phyloP scores from a whole-genome alignment of 2,329 filamentous ascomycete genomes.

The Aspergillus costaricaensis region DNA sequence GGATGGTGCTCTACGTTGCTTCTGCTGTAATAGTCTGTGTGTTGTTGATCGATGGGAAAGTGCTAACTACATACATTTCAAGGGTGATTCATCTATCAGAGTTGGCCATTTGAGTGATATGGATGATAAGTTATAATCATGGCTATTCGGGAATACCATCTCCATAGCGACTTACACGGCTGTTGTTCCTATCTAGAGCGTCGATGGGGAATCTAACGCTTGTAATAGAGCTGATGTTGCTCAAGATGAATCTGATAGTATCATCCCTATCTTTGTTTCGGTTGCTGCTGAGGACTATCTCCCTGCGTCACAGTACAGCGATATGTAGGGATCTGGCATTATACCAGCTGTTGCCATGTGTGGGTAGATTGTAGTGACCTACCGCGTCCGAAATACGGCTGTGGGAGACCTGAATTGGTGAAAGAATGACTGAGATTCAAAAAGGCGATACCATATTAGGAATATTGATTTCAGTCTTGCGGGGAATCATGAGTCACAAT shows the following conservation, averaged over 20 bases:
- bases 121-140: neutral
- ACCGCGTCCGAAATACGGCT: too few relatives aligned
- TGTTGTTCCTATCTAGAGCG: neutral
- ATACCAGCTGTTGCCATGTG: neutral
- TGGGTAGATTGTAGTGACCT: neutral
- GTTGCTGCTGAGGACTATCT: neutral
- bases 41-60: neutral
- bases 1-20: neutral
- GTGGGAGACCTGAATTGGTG: too few relatives aligned
- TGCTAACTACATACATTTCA: neutral
- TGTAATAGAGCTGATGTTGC: neutral
- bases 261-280: neutral
- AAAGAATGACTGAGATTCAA: too few relatives aligned
- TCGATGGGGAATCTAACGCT: neutral
- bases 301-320: neutral
- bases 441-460: too few relatives aligned
- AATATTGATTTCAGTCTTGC: too few relatives aligned
- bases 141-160: neutral
- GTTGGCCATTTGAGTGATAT: neutral
- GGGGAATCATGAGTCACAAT: too few relatives aligned
- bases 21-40: neutral
- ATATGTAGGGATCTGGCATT: neutral
- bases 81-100: neutral
- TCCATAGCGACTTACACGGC: neutral
- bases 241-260: neutral